Conservation (phyloP, 345 rosid genomes). For the Populus euphratica region DNA sequence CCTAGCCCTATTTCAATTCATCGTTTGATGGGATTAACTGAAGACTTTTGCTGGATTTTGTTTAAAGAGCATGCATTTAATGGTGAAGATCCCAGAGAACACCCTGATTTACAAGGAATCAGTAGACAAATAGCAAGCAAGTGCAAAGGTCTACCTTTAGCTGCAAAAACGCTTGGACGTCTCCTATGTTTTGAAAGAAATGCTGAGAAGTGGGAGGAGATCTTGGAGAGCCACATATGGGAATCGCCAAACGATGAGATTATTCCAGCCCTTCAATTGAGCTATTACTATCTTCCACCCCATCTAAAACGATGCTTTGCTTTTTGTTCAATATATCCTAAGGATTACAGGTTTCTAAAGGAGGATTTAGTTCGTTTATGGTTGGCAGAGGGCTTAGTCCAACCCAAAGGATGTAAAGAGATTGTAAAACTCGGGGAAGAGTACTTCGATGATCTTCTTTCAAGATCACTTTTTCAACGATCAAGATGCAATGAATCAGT, state of each 20-base stretch:
- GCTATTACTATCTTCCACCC: constrained; percentile 1
- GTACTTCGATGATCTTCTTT: constrained; percentile 13
- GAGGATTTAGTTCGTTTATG: constrained; percentile 1
- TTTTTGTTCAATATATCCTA: neutral
- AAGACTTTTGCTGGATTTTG: neutral
- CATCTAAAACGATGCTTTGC: neutral
- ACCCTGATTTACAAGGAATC: neutral
- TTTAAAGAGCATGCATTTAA: neutral
- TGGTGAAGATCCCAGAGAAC: too few relatives aligned
- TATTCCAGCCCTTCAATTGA: neutral
- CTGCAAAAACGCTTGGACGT: neutral
- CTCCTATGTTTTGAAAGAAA: neutral
- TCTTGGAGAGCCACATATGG: neutral
- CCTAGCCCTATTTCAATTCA: neutral
- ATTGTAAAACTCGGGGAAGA: constrained; percentile 15
- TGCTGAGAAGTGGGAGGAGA: neutral
- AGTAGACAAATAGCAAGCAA: neutral
- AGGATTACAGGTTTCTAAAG: neutral
- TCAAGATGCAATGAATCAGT: neutral
- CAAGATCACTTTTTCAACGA: constrained; percentile 14
- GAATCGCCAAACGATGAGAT: neutral
- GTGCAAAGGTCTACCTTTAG: constrained; percentile 2
- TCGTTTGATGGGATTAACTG: neutral
- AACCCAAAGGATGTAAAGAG: neutral
- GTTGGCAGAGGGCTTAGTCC: constrained; percentile 26